Percentiles rank a stretch among this genome's conserved stretches.
These are phyloP conservation scores for barley (Hordeum vulgare) DNA, from an alignment of 176 grass and related monocot species.

Conservation along the genomic window MorexV3_pseudomolecules_assembly NC_058524.1:81072056-81072555, in stretches of 20 bases:
- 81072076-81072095: slow-evolving; percentile 28
- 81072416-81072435: neutral
- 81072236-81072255: neutral
- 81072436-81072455: neutral
- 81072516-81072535: neutral
- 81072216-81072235: neutral
- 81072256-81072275: neutral
- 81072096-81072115: slow-evolving; percentile 19
- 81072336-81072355: neutral
- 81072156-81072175: neutral
- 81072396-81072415: neutral
- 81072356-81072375: neutral
- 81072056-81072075: slow-evolving; percentile 27
- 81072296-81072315: slow-evolving; percentile 2
- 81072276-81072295: neutral
- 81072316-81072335: neutral
- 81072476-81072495: neutral
- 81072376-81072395: slow-evolving; percentile 21
- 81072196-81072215: neutral
- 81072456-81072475: neutral
- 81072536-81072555: neutral
- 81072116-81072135: slow-evolving; percentile 15
- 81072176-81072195: neutral
- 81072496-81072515: neutral
- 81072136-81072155: neutral